Conservation (phyloP, 257 asterid genomes). For the Penstemon davidsonii region DNA sequence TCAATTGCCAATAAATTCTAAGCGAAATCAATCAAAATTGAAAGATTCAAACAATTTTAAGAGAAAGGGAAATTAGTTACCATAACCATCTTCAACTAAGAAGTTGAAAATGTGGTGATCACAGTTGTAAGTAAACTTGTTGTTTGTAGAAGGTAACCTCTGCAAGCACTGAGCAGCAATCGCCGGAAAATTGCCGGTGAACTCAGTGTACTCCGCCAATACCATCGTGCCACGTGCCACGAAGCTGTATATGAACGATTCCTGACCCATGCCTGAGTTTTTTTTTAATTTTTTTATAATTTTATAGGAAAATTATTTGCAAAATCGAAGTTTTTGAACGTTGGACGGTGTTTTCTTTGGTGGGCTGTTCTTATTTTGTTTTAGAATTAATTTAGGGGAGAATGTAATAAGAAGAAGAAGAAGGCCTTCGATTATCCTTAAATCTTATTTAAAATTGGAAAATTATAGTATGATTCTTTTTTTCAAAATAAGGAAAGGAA, state of each 20-base stretch:
- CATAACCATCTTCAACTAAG: constrained; percentile 76
- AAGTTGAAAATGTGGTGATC: constrained; percentile 80
- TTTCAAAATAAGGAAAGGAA: too few relatives aligned
- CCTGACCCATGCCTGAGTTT: constrained; percentile 61
- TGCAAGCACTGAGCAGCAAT: constrained; percentile 85
- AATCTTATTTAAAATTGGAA: too few relatives aligned
- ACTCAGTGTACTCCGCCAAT: constrained; percentile 78
- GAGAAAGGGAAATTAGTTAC: constrained; percentile 30
- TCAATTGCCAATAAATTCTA: constrained; percentile 5
- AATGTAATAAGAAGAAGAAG: too few relatives aligned
- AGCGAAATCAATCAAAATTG: constrained; percentile 21
- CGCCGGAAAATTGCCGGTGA: constrained; percentile 87
- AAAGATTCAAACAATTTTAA: constrained; percentile 17
- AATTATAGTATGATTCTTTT: too few relatives aligned
- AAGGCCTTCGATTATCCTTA: too few relatives aligned
- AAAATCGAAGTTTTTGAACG: too few relatives aligned
- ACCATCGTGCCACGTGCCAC: constrained; percentile 84
- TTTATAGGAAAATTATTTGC: too few relatives aligned
- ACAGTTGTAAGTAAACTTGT: constrained; percentile 39
- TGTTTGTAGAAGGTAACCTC: constrained; percentile 52
- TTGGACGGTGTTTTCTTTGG: too few relatives aligned
- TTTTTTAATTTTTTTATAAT: too few relatives aligned
- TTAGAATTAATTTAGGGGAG: too few relatives aligned
- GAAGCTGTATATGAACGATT: constrained; percentile 84
- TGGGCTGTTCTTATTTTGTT: too few relatives aligned